phyloP scores from a whole-genome alignment of 352 stramenopile species.

The Globisporangium barbulae region DNA sequence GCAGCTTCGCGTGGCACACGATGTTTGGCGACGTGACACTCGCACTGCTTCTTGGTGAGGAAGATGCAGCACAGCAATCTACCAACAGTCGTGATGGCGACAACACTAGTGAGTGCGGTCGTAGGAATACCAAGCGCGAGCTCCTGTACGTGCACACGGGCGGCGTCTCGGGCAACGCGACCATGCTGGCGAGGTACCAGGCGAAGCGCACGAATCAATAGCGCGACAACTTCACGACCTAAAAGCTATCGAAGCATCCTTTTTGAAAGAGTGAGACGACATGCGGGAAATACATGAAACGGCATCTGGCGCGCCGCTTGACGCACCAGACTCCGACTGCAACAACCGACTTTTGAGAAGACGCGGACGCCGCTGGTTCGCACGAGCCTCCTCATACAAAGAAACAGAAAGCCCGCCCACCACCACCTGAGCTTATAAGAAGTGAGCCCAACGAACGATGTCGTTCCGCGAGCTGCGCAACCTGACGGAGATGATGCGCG shows the following conservation, averaged over 20 bases:
- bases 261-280: neutral
- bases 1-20: conserved; percentile 69
- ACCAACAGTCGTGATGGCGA: neutral
- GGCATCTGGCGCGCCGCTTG: conserved; percentile 9
- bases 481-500: conserved; percentile 95
- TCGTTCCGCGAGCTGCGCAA: conserved; percentile 88
- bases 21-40: conserved; percentile 58
- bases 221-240: neutral
- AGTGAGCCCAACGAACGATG: conserved; percentile 28
- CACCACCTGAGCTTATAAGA: neutral
- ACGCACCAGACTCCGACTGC: neutral
- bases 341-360: conserved; percentile 1
- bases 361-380: neutral
- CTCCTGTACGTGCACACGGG: conserved; percentile 83
- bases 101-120: too few relatives aligned
- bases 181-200: conserved; percentile 65
- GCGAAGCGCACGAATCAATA: conserved; percentile 21
- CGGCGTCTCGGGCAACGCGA: conserved; percentile 66
- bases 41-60: conserved; percentile 22
- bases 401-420: neutral
- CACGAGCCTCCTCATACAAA: neutral
- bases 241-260: neutral
- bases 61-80: neutral
- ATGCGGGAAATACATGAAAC: conserved; percentile 6
- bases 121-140: conserved; percentile 22